Percentiles rank a stretch among this genome's conserved stretches.
These are phyloP conservation scores for Quercus alba DNA, from an alignment of 306 rosid genomes.

Conservation along the genomic window DNA sequence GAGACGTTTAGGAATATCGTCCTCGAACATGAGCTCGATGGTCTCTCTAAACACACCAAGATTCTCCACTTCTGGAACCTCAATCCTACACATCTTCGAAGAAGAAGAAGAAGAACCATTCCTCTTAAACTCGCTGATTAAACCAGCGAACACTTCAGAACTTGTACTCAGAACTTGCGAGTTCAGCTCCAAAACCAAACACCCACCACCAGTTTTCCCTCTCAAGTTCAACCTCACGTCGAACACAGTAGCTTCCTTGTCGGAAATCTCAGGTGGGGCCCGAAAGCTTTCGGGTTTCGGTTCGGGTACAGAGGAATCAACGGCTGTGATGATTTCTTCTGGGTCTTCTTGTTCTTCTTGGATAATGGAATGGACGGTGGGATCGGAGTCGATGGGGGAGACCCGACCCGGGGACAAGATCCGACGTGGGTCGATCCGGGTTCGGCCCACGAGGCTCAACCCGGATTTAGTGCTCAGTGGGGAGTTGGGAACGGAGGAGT, in stretches of 20 bases:
- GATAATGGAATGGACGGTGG: slow-evolving; percentile 21
- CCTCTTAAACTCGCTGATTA: slow-evolving; percentile 41
- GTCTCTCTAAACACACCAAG: slow-evolving; percentile 66
- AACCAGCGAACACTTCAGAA: slow-evolving; percentile 70
- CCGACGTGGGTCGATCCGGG: slow-evolving; percentile 86
- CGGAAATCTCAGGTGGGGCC: slow-evolving; percentile 16
- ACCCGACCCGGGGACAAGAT: slow-evolving; percentile 93
- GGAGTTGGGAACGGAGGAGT: slow-evolving; percentile 56
- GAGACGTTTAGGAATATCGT: slow-evolving; percentile 53
- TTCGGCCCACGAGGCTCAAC: slow-evolving; percentile 49
- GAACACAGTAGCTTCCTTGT: slow-evolving; percentile 26
- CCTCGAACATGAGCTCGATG: slow-evolving; percentile 88
- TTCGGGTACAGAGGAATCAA: slow-evolving; percentile 35
- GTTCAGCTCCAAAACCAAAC: slow-evolving; percentile 71
- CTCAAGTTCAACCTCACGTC: slow-evolving; percentile 87
- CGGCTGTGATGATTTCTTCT: slow-evolving; percentile 29
- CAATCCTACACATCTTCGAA: slow-evolving; percentile 67
- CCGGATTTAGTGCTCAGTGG: slow-evolving; percentile 75
- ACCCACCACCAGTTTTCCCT: slow-evolving; percentile 66
- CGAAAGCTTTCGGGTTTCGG: slow-evolving; percentile 55
- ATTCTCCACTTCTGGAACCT: slow-evolving; percentile 82
- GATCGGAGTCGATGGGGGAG: slow-evolving; percentile 73
- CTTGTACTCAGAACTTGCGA: slow-evolving; percentile 67
- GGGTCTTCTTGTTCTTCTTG: background rate
- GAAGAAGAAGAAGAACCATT: slow-evolving; percentile 16